phyloP scores from a whole-genome alignment of 2,329 filamentous ascomycete species.

The Fusarium xyrophilum region DNA sequence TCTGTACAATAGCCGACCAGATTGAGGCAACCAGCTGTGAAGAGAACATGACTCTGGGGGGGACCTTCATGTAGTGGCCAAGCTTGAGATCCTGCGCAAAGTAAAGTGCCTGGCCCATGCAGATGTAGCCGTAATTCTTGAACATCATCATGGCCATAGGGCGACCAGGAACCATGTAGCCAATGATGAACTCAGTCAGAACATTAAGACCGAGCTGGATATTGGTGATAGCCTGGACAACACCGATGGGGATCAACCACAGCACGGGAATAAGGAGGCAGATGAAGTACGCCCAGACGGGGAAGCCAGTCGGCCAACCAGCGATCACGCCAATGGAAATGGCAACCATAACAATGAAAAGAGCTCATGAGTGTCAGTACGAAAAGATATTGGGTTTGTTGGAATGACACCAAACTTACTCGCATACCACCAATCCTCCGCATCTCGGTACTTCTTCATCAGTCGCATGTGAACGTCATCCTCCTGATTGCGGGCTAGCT shows the following conservation, averaged over 20 bases:
- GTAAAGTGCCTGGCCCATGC: slow-evolving; percentile 70
- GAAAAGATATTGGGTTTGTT: slow-evolving; percentile 33
- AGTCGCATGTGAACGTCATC: slow-evolving; percentile 66
- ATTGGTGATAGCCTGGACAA: slow-evolving; percentile 68
- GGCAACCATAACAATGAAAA: slow-evolving; percentile 61
- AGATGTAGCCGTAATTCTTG: slow-evolving; percentile 76
- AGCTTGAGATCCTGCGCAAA: slow-evolving; percentile 72
- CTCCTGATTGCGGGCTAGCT: slow-evolving; percentile 61
- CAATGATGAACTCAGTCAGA: slow-evolving; percentile 74
- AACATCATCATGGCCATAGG: slow-evolving; percentile 81
- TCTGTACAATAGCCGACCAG: slow-evolving; percentile 68
- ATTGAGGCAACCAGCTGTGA: slow-evolving; percentile 66
- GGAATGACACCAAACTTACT: slow-evolving; percentile 50
- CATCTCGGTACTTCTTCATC: slow-evolving; percentile 67
- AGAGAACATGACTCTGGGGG: slow-evolving; percentile 67
- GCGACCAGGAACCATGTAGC: slow-evolving; percentile 74
- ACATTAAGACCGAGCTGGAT: slow-evolving; percentile 73
- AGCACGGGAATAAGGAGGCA: slow-evolving; percentile 64
- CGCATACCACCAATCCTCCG: slow-evolving; percentile 66
- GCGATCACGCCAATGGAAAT: slow-evolving; percentile 62
- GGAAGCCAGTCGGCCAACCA: slow-evolving; percentile 63
- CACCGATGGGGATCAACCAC: slow-evolving; percentile 67
- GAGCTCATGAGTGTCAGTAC: slow-evolving; percentile 40
- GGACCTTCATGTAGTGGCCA: slow-evolving; percentile 72
- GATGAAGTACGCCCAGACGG: slow-evolving; percentile 64